phyloP scores from a whole-genome alignment of 2,329 filamentous ascomycete species.

The Pseudocercospora fuligena region DNA sequence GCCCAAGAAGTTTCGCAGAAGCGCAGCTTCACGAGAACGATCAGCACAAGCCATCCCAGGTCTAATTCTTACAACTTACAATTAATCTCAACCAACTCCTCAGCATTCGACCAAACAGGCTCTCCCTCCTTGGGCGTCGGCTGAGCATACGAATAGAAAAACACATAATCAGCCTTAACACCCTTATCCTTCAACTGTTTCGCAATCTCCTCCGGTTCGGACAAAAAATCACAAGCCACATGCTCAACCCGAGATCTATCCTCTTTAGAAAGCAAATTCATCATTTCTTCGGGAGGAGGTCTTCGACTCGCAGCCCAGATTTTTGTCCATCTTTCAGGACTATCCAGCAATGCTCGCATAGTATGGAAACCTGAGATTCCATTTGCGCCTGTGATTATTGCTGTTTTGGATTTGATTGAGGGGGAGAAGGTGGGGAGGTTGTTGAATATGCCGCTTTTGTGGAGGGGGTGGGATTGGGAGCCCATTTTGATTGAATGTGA shows the following conservation, averaged over 20 bases:
- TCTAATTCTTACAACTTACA: slow-evolving; percentile 42
- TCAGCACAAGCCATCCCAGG: slow-evolving; percentile 30
- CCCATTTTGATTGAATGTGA: slow-evolving; percentile 29
- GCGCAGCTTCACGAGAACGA: slow-evolving; percentile 40
- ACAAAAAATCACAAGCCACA: slow-evolving; percentile 44
- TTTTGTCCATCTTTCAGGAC: slow-evolving; percentile 57
- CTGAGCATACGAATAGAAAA: slow-evolving; percentile 61
- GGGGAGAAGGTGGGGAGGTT: slow-evolving; percentile 55
- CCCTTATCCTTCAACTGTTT: slow-evolving; percentile 41
- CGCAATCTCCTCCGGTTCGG: slow-evolving; percentile 45
- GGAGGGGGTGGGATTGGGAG: slow-evolving; percentile 33
- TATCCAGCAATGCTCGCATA: slow-evolving; percentile 53
- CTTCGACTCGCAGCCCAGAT: slow-evolving; percentile 57
- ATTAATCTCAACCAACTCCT: slow-evolving; percentile 57
- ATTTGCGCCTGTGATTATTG: slow-evolving; percentile 60
- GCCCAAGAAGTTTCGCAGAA: slow-evolving; percentile 56
- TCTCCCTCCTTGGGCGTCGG: slow-evolving; percentile 51
- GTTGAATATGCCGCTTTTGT: slow-evolving; percentile 53
- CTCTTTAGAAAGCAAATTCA: slow-evolving; percentile 43
- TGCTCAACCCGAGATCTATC: slow-evolving; percentile 36
- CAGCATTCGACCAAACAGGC: slow-evolving; percentile 55
- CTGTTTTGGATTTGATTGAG: slow-evolving; percentile 51
- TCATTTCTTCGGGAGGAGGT: slow-evolving; percentile 48
- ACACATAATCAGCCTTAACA: slow-evolving; percentile 51
- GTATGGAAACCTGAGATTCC: slow-evolving; percentile 60